Evolutionary conservation across 352 stramenopile genomes (phyloP).

Genomic region (Globisporangium lucens): DNA sequence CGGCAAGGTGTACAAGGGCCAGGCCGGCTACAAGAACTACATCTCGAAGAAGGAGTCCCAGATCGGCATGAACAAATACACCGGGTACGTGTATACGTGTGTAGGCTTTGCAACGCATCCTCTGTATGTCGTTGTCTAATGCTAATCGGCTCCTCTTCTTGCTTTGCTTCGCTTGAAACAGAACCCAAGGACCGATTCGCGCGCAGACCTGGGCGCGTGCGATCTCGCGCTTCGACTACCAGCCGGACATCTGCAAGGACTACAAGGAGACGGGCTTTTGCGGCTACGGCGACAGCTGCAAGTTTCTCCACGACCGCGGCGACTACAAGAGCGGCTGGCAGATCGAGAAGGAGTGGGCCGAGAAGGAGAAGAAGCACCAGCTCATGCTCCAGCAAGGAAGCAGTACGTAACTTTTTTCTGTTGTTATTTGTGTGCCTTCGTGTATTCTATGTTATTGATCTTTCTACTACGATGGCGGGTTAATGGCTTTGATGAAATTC

Average conservation of each 20-base stretch:
- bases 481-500: constrained; percentile 1
- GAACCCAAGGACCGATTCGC: constrained; percentile 93
- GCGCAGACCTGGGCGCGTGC: constrained; percentile 92
- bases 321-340: constrained; percentile 98
- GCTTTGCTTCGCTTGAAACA: constrained; percentile 11
- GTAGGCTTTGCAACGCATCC: too few relatives aligned
- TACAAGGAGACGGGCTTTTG: constrained; percentile 99
- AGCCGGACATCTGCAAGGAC: constrained; percentile 98
- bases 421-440: constrained; percentile 1
- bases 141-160: neutral
- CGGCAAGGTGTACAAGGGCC: constrained; percentile 81
- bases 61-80: constrained; percentile 89
- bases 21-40: constrained; percentile 86
- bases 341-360: constrained; percentile 94
- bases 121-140: neutral
- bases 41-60: constrained; percentile 85
- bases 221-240: constrained; percentile 97
- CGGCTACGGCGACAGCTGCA: constrained; percentile 95
- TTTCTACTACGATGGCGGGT: neutral
- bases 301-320: constrained; percentile 98
- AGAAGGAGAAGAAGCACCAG: constrained; percentile 89
- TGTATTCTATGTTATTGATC: neutral
- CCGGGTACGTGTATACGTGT: constrained; percentile 41
- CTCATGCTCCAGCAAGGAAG: constrained; percentile 56
- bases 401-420: constrained; percentile 22